Conservation (phyloP, 2,329 filamentous ascomycete genomes). For the Colletotrichum neosansevieriae region DNA sequence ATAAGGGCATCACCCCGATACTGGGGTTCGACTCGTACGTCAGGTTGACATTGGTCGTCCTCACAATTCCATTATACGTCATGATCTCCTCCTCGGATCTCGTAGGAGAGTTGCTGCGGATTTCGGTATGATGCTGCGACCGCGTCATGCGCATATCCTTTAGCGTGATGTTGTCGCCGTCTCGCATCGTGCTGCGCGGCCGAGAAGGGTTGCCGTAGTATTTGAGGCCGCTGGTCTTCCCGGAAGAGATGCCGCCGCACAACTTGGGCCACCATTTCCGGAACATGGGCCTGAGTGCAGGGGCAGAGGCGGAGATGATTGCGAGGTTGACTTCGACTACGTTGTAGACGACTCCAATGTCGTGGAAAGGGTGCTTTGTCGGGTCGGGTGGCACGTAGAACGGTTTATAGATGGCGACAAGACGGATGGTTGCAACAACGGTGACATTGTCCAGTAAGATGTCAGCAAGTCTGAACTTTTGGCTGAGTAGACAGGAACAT, state of each 20-base stretch:
- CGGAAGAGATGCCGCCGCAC: slow-evolving; percentile 43
- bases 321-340: slow-evolving; percentile 53
- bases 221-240: slow-evolving; percentile 20
- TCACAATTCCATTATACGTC: slow-evolving; percentile 54
- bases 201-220: slow-evolving; percentile 27
- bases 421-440: slow-evolving; percentile 48
- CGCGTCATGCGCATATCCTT: slow-evolving; percentile 44
- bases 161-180: slow-evolving; percentile 39
- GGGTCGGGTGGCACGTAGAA: slow-evolving; percentile 42
- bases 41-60: slow-evolving; percentile 48
- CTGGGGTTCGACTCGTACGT: slow-evolving; percentile 20
- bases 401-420: slow-evolving; percentile 47
- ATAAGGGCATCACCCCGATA: slow-evolving; percentile 15
- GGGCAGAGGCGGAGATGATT: slow-evolving; percentile 52
- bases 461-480: not conserved
- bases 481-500: too few relatives aligned
- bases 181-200: slow-evolving; percentile 18
- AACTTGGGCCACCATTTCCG: slow-evolving; percentile 50
- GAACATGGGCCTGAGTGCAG: slow-evolving; percentile 51
- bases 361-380: slow-evolving; percentile 46
- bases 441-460: slow-evolving; percentile 46
- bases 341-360: slow-evolving; percentile 47
- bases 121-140: slow-evolving; percentile 48
- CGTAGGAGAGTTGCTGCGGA: slow-evolving; percentile 49
- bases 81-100: slow-evolving; percentile 55